Conservation (phyloP, 768 basidiomycete genomes). For the Kwoniella sp. region DNA sequence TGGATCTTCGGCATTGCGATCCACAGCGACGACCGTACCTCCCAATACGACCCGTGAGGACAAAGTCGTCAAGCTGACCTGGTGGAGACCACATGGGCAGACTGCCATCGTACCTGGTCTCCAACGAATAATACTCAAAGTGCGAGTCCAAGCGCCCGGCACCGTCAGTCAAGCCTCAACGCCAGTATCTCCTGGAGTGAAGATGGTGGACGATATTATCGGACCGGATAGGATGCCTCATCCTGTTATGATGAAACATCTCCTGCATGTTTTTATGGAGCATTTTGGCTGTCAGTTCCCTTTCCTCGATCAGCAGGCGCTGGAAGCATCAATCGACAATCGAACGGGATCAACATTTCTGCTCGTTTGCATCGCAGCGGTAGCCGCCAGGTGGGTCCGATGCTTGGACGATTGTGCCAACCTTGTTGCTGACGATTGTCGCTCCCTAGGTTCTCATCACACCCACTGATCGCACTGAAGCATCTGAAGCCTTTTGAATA, state of each 20-base stretch:
- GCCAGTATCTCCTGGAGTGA: slow-evolving; percentile 2
- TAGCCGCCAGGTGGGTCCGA: slow-evolving; percentile 36
- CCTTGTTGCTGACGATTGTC: too few species aligned
- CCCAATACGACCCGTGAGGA: slow-evolving; percentile 1
- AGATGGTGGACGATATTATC: slow-evolving; percentile 18
- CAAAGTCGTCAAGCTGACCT: slow-evolving; percentile 36
- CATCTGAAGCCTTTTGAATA: slow-evolving; percentile 25
- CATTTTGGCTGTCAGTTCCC: slow-evolving; percentile 44
- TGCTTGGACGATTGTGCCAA: neutral
- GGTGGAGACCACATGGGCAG: slow-evolving; percentile 45
- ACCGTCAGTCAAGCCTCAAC: slow-evolving; percentile 16
- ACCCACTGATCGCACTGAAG: slow-evolving; percentile 29
- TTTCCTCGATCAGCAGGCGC: slow-evolving; percentile 21
- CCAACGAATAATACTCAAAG: slow-evolving; percentile 39
- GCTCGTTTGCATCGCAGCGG: slow-evolving; percentile 33
- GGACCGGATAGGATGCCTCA: slow-evolving; percentile 27
- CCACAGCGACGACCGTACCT: neutral
- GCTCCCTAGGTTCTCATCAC: slow-evolving; percentile 39
- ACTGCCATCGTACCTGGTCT: slow-evolving; percentile 29
- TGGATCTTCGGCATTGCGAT: neutral
- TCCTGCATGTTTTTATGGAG: slow-evolving; percentile 35
- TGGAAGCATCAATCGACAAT: slow-evolving; percentile 24
- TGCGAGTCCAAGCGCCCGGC: slow-evolving; percentile 26
- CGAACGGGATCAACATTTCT: slow-evolving; percentile 35
- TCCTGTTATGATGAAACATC: slow-evolving; percentile 28